phyloP scores from a whole-genome alignment of 768 basidiomycete species.

The Lyophyllum semitale region DNA sequence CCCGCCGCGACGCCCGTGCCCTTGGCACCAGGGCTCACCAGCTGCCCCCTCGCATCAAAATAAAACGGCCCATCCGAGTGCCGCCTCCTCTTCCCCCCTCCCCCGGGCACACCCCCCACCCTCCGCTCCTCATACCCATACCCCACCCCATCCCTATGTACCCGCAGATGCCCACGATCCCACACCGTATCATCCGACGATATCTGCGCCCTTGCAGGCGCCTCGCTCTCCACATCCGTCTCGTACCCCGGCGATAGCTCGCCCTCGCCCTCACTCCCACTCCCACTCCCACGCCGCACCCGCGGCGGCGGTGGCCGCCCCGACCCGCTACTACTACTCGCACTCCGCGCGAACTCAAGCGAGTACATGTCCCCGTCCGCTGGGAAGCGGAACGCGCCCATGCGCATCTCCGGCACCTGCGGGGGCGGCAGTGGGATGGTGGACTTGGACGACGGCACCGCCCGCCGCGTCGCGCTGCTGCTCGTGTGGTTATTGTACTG shows the following conservation, averaged over 20 bases:
- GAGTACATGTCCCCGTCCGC: constrained; percentile 4
- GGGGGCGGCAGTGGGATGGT: not conserved
- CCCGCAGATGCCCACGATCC: constrained; percentile 6
- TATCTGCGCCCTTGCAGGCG: not conserved
- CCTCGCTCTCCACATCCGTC: not conserved
- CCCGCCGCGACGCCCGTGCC: not conserved
- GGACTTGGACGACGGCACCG: constrained; percentile 1
- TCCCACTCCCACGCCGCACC: not conserved
- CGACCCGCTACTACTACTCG: constrained; percentile 2
- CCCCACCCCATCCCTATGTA: not conserved
- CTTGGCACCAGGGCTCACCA: constrained; percentile 13
- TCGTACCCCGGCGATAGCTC: constrained; percentile 32
- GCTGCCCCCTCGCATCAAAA: constrained; percentile 21
- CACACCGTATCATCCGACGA: constrained; percentile 15
- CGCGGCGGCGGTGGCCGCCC: constrained; percentile 3
- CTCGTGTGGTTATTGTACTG: not conserved
- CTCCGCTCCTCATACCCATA: not conserved
- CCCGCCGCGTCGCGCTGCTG: not conserved
- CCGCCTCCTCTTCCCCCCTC: constrained; percentile 21
- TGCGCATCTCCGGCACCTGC: constrained; percentile 13
- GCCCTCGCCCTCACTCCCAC: constrained; percentile 10
- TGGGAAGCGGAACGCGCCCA: constrained; percentile 26
- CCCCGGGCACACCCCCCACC: not conserved
- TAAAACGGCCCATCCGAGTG: constrained; percentile 33
- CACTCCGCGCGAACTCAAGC: constrained; percentile 6